Evolutionary conservation across 257 asterid species (phyloP).

Genomic region (Solanum rostratum): DNA sequence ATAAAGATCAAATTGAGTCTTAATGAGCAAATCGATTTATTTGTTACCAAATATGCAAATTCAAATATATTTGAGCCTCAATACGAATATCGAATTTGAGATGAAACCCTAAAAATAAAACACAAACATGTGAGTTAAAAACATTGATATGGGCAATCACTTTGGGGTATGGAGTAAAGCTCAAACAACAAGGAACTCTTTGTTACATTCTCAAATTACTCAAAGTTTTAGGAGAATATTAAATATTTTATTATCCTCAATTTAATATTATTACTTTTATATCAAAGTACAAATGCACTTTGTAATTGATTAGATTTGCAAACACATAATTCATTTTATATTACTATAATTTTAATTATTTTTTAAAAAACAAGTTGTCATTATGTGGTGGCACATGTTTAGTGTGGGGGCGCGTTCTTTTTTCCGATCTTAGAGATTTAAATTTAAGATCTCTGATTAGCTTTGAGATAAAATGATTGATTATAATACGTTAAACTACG

Average conservation of each 20-base stretch:
- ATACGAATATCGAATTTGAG: rapidly evolving
- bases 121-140: neutral
- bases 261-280: neutral
- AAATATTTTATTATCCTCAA: neutral
- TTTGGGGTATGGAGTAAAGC: neutral
- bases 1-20: neutral
- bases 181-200: neutral
- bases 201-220: neutral
- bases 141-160: neutral
- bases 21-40: neutral
- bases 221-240: neutral
- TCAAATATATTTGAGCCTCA: rapidly evolving
- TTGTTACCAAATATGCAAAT: neutral
- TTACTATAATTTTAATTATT: neutral
- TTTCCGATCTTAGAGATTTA: rapidly evolving
- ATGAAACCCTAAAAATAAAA: neutral
- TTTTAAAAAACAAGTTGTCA: neutral
- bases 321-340: neutral
- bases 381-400: neutral
- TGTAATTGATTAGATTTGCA: neutral
- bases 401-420: too few species aligned
- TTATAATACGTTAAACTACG: neutral
- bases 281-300: neutral
- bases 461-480: neutral
- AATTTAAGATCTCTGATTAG: neutral